Conservation (phyloP, 768 basidiomycete genomes). For the Kwoniella mangroviensis region DNA sequence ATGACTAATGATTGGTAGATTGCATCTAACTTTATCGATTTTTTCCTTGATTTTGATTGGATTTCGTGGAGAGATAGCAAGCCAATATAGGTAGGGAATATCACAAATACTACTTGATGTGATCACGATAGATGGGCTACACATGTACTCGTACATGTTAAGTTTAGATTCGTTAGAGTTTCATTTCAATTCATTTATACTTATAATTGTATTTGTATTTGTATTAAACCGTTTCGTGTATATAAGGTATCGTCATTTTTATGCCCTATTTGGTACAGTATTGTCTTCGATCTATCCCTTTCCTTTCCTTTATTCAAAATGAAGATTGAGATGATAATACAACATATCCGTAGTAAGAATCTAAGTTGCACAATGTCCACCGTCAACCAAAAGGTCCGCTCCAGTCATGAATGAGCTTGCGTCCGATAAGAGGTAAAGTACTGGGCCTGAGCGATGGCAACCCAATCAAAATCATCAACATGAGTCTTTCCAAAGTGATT, state of each 20-base stretch:
- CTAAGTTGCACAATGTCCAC: conserved; percentile 41
- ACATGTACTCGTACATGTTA: too few species aligned
- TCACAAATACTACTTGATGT: too few species aligned
- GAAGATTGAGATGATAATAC: background rate
- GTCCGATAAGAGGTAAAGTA: conserved; percentile 48
- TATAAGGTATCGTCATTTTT: background rate
- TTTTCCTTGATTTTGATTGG: too few species aligned
- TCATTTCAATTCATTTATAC: background rate
- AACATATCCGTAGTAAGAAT: too few species aligned
- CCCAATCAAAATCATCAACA: too few species aligned
- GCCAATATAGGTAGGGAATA: too few species aligned
- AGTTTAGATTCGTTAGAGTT: too few species aligned
- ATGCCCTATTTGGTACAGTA: conserved; percentile 4
- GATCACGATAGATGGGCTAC: too few species aligned
- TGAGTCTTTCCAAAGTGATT: too few species aligned
- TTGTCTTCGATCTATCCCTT: background rate
- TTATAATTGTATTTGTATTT: background rate
- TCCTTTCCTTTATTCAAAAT: background rate
- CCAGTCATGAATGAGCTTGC: conserved; percentile 54
- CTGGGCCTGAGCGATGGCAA: conserved; percentile 22
- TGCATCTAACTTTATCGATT: too few species aligned
- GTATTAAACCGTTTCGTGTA: conserved; percentile 6
- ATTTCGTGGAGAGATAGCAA: too few species aligned
- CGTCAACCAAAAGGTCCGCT: conserved; percentile 43
- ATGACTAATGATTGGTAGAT: too few species aligned